Conservation (phyloP, 495 filamentous ascomycete genomes). For the Xylaria castorea region DNA sequence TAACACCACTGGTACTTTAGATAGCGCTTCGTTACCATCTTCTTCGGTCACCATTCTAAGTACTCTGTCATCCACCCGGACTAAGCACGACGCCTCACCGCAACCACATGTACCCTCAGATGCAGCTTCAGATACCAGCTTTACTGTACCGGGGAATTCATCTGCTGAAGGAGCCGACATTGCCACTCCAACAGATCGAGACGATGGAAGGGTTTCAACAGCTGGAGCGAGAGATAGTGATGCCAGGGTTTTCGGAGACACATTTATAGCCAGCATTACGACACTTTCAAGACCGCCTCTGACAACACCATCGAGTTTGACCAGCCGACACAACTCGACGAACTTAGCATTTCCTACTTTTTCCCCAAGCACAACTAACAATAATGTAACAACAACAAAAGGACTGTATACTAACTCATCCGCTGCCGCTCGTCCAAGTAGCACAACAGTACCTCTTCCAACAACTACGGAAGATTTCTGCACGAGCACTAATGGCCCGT, state of each 20-base stretch:
- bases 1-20: constrained; percentile 9
- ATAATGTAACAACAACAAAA: constrained; percentile 18
- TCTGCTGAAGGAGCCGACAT: not conserved
- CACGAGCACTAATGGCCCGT: constrained; percentile 28
- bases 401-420: constrained; percentile 14
- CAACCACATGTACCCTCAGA: not conserved
- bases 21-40: not conserved
- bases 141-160: not conserved
- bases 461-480: constrained; percentile 35
- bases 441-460: constrained; percentile 16
- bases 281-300: constrained; percentile 10
- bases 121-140: not conserved
- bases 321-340: not conserved
- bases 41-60: not conserved
- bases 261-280: constrained; percentile 22
- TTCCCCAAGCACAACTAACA: constrained; percentile 4
- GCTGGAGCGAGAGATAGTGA: not conserved
- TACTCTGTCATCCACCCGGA: not conserved
- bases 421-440: not conserved
- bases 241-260: not conserved
- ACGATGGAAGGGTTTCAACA: not conserved
- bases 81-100: not conserved
- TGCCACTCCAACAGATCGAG: not conserved
- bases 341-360: not conserved
- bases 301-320: not conserved